Conservation (phyloP, 2,329 filamentous ascomycete genomes). For the Apiospora sp. region DNA sequence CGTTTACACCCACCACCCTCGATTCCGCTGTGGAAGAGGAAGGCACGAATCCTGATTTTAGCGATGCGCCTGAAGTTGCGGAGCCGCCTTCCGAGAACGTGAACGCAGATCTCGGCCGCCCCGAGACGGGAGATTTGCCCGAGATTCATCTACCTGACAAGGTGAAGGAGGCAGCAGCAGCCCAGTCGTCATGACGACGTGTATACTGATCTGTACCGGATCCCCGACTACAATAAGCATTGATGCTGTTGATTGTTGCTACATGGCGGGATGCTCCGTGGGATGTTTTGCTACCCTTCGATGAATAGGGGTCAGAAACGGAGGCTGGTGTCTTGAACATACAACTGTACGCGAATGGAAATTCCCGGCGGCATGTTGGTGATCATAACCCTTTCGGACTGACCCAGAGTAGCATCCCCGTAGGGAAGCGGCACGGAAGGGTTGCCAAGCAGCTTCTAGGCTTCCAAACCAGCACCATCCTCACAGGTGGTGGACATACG, state of each 20-base stretch:
- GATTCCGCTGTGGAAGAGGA: constrained; percentile 62
- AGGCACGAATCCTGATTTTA: constrained; percentile 46
- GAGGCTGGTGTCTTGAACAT: constrained; percentile 8
- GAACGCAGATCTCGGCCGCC: background rate
- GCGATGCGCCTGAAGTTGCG: constrained; percentile 41
- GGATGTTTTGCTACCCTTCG: background rate
- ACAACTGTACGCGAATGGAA: background rate
- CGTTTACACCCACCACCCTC: constrained; percentile 55
- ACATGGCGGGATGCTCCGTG: background rate
- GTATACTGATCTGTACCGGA: background rate
- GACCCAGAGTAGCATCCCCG: background rate
- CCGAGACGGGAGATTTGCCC: background rate
- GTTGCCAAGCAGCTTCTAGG: constrained; percentile 1
- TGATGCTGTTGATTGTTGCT: background rate
- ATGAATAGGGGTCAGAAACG: background rate
- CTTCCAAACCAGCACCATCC: background rate
- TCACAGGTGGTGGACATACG: background rate
- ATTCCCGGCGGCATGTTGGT: background rate
- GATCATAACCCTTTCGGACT: background rate
- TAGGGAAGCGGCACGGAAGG: background rate
- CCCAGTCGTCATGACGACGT: background rate
- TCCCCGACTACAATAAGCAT: background rate
- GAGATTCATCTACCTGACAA: background rate
- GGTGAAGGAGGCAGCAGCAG: background rate
- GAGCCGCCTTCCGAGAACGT: background rate